Evolutionary conservation across 2,329 filamentous ascomycete genomes (phyloP).

Genomic region (Neonectria faginata): DNA sequence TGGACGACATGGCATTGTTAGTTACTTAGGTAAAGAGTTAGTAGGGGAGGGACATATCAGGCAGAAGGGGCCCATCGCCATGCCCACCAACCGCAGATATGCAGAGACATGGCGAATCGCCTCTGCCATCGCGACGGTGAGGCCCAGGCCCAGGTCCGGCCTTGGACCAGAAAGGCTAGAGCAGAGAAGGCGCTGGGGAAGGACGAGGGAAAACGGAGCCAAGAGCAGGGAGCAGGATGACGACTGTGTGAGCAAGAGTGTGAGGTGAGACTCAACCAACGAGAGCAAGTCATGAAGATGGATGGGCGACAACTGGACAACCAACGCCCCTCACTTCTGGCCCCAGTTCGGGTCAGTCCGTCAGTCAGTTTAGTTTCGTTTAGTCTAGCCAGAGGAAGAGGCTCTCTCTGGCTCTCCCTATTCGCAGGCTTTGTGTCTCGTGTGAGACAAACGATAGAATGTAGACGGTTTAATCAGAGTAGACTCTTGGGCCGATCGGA

Average conservation of each 20-base stretch:
- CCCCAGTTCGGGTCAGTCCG: constrained; percentile 1
- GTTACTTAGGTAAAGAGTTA: neutral
- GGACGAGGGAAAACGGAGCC: constrained; percentile 12
- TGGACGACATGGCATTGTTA: neutral
- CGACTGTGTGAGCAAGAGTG: neutral
- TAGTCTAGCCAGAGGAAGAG: neutral
- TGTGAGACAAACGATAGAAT: neutral
- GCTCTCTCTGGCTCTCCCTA: neutral
- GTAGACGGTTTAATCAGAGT: neutral
- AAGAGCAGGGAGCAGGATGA: neutral
- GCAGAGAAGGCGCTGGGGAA: constrained; percentile 13
- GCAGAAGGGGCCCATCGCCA: constrained; percentile 4
- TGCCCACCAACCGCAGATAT: constrained; percentile 30
- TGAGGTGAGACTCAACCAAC: neutral
- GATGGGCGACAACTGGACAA: neutral
- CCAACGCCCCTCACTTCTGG: neutral
- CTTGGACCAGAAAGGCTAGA: constrained; percentile 23
- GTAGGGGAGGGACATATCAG: neutral
- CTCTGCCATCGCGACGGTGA: constrained; percentile 32
- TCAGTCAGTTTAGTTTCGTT: neutral
- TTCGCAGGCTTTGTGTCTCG: neutral
- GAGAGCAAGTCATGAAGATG: neutral
- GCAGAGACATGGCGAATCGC: constrained; percentile 29
- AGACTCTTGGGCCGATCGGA: neutral
- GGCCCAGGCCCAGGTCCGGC: constrained; percentile 32